Conservation (phyloP, 2,329 filamentous ascomycete genomes). For the Colletotrichum kahawae region DNA sequence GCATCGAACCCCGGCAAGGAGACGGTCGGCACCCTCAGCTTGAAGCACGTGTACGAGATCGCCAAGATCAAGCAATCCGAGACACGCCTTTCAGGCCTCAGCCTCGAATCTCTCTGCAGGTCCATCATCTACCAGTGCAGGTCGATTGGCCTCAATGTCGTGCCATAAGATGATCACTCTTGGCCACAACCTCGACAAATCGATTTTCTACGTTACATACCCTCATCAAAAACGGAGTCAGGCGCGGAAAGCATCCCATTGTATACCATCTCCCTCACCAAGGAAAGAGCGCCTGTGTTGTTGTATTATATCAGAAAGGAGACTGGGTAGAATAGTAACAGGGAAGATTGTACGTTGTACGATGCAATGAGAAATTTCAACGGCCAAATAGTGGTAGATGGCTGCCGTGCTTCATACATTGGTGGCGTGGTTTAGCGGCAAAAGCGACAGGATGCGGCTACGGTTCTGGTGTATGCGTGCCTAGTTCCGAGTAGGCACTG, state of each 20-base stretch:
- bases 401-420: neutral
- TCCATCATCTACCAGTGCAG: constrained; percentile 77
- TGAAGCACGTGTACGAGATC: constrained; percentile 98
- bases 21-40: constrained; percentile 79
- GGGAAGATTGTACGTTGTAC: constrained; percentile 15
- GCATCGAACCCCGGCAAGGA: constrained; percentile 78
- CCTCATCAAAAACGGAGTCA: constrained; percentile 8
- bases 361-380: constrained; percentile 9
- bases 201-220: constrained; percentile 1
- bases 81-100: constrained; percentile 73
- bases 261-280: constrained; percentile 14
- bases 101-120: constrained; percentile 74
- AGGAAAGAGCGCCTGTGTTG: neutral
- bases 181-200: neutral
- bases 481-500: neutral
- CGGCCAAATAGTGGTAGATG: neutral
- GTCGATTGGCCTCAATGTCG: constrained; percentile 75
- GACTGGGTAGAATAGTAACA: neutral
- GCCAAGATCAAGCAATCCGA: constrained; percentile 93
- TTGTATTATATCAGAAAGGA: constrained; percentile 14
- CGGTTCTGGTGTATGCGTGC: neutral
- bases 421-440: constrained; percentile 6
- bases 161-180: constrained; percentile 50
- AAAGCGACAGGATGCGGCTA: neutral
- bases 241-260: constrained; percentile 11